phyloP scores from a whole-genome alignment of 805 yeast genomes.

The Saturnispora ahearnii region DNA sequence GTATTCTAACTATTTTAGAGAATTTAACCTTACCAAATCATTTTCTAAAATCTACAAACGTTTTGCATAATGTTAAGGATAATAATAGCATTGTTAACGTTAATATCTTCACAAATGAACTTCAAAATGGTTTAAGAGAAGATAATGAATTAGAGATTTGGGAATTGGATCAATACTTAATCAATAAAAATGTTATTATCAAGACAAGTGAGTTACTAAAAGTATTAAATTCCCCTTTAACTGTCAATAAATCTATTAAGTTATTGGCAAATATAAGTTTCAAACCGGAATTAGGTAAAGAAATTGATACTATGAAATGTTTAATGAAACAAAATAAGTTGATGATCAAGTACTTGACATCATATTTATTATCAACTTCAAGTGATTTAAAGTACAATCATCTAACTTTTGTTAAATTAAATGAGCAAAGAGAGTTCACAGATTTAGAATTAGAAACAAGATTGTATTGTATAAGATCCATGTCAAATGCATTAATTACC shows the following conservation, averaged over 20 bases:
- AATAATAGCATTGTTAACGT: conserved; percentile 23
- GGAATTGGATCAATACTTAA: conserved; percentile 17
- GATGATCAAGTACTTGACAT: conserved; percentile 21
- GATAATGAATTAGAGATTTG: conserved; percentile 24
- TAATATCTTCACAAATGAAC: conserved; percentile 23
- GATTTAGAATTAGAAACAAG: conserved; percentile 16
- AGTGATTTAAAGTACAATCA: conserved; percentile 18
- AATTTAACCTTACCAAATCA: conserved; percentile 32
- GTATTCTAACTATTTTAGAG: conserved; percentile 33
- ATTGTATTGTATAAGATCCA: conserved; percentile 30
- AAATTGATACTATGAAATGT: not conserved
- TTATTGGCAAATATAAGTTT: conserved; percentile 1
- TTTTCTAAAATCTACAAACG: conserved; percentile 23
- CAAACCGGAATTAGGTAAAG: conserved; percentile 24
- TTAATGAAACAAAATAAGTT: conserved; percentile 10
- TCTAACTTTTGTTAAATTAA: conserved; percentile 19
- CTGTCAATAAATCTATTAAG: conserved; percentile 1
- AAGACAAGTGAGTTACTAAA: conserved; percentile 12
- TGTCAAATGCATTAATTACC: conserved; percentile 38
- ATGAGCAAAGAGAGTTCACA: conserved; percentile 11
- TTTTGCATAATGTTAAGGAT: conserved; percentile 31
- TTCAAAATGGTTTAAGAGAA: conserved; percentile 20
- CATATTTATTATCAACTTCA: conserved; percentile 30
- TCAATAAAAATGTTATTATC: conserved; percentile 10
- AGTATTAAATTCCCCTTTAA: not conserved